Percentiles rank a stretch among this genome's conserved stretches.
Conservation (phyloP, 768 basidiomycete genomes). For the Leccinum aurantiacum region DNA sequence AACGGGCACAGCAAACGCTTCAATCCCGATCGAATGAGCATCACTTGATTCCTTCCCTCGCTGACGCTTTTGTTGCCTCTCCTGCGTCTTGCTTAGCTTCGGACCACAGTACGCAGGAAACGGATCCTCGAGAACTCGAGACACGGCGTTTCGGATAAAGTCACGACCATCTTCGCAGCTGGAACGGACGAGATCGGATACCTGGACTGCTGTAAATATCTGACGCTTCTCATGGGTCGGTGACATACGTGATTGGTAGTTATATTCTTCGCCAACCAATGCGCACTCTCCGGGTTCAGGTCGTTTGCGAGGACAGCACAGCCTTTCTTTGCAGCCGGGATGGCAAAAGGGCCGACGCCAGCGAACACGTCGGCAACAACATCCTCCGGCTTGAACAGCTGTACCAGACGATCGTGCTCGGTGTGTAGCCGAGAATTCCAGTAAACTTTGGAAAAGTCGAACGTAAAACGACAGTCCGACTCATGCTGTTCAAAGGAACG, state of each 20-base stretch:
- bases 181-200: conserved; percentile 64
- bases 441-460: conserved; percentile 94
- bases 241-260: conserved; percentile 68
- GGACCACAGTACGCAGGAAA: conserved; percentile 59
- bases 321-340: conserved; percentile 91
- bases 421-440: conserved; percentile 96
- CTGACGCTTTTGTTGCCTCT: conserved; percentile 47
- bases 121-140: conserved; percentile 58
- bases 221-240: neutral
- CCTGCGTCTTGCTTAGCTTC: conserved; percentile 31
- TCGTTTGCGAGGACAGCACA: conserved; percentile 92
- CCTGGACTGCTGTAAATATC: conserved; percentile 38
- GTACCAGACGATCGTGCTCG: conserved; percentile 87
- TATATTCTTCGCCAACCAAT: conserved; percentile 74
- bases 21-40: neutral
- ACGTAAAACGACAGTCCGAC: conserved; percentile 81
- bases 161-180: conserved; percentile 83
- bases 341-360: conserved; percentile 94
- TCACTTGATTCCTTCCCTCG: conserved; percentile 26
- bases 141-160: conserved; percentile 69
- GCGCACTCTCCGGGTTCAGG: conserved; percentile 84
- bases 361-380: conserved; percentile 94
- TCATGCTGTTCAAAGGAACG: conserved; percentile 57
- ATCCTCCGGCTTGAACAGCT: conserved; percentile 67
- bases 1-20: conserved; percentile 10